phyloP scores from a whole-genome alignment of 2,329 filamentous ascomycete genomes.

The Phoma sp. region DNA sequence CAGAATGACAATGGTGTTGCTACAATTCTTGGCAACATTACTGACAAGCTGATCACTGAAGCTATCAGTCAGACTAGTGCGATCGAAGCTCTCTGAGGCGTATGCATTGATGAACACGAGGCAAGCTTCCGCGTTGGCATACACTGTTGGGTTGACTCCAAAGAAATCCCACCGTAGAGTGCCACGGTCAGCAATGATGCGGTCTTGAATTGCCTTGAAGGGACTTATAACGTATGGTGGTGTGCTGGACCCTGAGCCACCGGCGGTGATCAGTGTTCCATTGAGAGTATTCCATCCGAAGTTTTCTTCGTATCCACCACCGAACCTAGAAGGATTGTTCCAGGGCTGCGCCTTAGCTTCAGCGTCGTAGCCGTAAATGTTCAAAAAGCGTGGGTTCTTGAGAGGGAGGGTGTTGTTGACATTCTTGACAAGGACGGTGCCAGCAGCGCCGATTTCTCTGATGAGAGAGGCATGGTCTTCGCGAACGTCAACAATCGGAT shows the following conservation, averaged over 20 bases:
- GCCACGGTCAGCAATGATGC: constrained; percentile 35
- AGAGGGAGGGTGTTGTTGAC: constrained; percentile 45
- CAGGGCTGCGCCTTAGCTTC: constrained; percentile 43
- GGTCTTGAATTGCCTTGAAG: constrained; percentile 48
- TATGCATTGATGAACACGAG: constrained; percentile 65
- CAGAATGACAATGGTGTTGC: constrained; percentile 58
- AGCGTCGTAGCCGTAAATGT: constrained; percentile 50
- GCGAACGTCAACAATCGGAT: constrained; percentile 55
- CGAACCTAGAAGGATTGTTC: constrained; percentile 47
- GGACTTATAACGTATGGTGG: constrained; percentile 50
- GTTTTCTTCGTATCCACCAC: constrained; percentile 49
- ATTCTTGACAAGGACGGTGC: constrained; percentile 56
- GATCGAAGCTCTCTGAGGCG: constrained; percentile 46
- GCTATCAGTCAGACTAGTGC: constrained; percentile 25
- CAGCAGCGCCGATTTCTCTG: constrained; percentile 50
- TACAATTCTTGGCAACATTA: constrained; percentile 53
- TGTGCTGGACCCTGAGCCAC: constrained; percentile 49
- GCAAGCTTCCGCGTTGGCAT: constrained; percentile 50
- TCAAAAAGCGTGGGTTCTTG: constrained; percentile 49
- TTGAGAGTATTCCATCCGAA: constrained; percentile 42
- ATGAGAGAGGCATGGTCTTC: constrained; percentile 51
- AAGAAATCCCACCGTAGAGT: constrained; percentile 47
- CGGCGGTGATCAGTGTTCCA: constrained; percentile 52
- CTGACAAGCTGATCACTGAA: constrained; percentile 48
- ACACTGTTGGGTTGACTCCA: constrained; percentile 37